phyloP scores from a whole-genome alignment of 1,139 yeast species.

The Schwanniomyces etchellsii region DNA sequence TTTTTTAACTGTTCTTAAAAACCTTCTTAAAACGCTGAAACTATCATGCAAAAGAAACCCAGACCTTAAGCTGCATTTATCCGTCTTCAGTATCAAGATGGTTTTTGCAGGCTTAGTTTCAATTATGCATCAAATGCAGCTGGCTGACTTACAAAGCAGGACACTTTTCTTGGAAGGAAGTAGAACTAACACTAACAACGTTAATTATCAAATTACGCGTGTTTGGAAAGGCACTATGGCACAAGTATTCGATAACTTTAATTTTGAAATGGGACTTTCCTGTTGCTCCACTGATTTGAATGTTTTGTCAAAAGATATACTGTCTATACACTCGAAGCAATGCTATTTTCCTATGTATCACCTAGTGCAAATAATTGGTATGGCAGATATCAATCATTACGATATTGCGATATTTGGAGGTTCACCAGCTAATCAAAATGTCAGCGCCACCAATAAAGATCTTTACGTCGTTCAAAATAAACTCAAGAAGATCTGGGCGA shows the following conservation, averaged over 20 bases:
- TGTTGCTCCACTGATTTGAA: slow-evolving; percentile 5
- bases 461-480: slow-evolving; percentile 35
- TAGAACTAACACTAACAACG: slow-evolving; percentile 50
- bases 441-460: slow-evolving; percentile 53
- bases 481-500: slow-evolving; percentile 27
- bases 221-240: too few species aligned
- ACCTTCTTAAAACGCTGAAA: too few species aligned
- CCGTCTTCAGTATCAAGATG: slow-evolving; percentile 55
- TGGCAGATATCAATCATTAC: slow-evolving; percentile 68
- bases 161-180: slow-evolving; percentile 15
- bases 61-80: slow-evolving; percentile 47
- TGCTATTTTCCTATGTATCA: slow-evolving; percentile 53
- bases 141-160: slow-evolving; percentile 51
- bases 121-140: slow-evolving; percentile 70
- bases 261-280: slow-evolving; percentile 21
- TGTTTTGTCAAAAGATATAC: not conserved
- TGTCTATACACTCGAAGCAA: not conserved
- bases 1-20: slow-evolving; percentile 1
- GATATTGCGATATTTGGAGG: slow-evolving; percentile 80
- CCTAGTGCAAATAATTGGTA: slow-evolving; percentile 66
- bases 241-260: too few species aligned
- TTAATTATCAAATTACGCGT: slow-evolving; percentile 57
- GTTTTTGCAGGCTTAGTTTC: slow-evolving; percentile 68
- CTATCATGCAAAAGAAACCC: slow-evolving; percentile 15
- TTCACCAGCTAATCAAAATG: slow-evolving; percentile 78